A percentile compares a stretch with the other conserved stretches of the same genome.
Conservation (phyloP, 2,329 filamentous ascomycete genomes). For the Neonectria faginata region DNA sequence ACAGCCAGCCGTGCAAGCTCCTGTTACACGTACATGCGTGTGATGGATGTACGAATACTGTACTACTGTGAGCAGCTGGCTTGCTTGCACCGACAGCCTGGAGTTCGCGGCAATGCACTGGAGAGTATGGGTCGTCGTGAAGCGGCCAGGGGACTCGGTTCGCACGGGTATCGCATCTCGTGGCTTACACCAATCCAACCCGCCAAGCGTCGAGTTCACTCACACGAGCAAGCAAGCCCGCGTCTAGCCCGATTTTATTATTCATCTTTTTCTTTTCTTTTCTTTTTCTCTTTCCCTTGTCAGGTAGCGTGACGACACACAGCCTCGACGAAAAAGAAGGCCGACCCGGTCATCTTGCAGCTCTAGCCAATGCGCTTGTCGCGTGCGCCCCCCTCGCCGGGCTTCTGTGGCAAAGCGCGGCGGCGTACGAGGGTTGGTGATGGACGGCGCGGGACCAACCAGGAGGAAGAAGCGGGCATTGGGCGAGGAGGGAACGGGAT, state of each 20-base stretch:
- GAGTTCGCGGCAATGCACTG: neutral
- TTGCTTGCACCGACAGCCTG: neutral
- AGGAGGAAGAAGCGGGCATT: slow-evolving; percentile 10
- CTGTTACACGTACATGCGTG: neutral
- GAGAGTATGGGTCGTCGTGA: neutral
- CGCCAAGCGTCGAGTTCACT: slow-evolving; percentile 43
- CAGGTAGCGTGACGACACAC: slow-evolving; percentile 44
- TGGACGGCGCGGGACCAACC: slow-evolving; percentile 19
- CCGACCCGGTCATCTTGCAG: slow-evolving; percentile 36
- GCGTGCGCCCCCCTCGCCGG: slow-evolving; percentile 46
- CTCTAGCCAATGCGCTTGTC: slow-evolving; percentile 49
- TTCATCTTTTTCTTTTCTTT: neutral
- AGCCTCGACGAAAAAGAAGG: slow-evolving; percentile 37
- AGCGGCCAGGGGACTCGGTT: neutral
- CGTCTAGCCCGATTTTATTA: neutral
- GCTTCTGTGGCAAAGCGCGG: slow-evolving; percentile 46
- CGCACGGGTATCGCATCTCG: neutral
- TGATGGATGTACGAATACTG: neutral
- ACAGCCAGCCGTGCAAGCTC: neutral
- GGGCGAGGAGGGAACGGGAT: slow-evolving; percentile 32
- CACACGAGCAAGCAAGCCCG: slow-evolving; percentile 5
- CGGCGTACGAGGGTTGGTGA: slow-evolving; percentile 17
- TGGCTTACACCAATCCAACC: slow-evolving; percentile 11
- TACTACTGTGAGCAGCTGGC: neutral
- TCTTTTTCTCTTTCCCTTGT: neutral